Conservation (phyloP, 805 yeast species). For the Wickerhamiella allomyrinae region DNA sequence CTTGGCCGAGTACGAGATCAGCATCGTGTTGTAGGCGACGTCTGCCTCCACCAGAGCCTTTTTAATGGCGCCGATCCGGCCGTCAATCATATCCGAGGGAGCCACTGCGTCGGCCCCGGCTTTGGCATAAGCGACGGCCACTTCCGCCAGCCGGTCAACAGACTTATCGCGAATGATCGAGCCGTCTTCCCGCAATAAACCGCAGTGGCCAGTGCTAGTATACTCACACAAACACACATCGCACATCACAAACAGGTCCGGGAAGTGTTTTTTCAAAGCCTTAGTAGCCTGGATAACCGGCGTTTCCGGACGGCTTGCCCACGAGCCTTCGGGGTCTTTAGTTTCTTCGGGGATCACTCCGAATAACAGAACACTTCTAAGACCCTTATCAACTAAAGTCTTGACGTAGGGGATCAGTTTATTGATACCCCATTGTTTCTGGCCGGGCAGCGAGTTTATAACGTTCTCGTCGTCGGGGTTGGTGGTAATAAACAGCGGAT, state of each 20-base stretch:
- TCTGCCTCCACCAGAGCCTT: constrained; percentile 65
- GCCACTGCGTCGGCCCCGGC: constrained; percentile 96
- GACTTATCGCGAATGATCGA: constrained; percentile 58
- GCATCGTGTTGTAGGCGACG: constrained; percentile 74
- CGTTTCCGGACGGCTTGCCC: constrained; percentile 93
- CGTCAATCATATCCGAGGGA: constrained; percentile 97
- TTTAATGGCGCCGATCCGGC: constrained; percentile 80
- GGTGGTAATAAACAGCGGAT: constrained; percentile 79
- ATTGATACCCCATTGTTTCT: constrained; percentile 74
- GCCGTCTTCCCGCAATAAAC: constrained; percentile 78
- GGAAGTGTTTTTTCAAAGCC: constrained; percentile 49
- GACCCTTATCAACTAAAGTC: constrained; percentile 62
- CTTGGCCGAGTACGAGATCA: constrained; percentile 90
- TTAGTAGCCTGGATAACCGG: constrained; percentile 79
- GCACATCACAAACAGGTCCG: constrained; percentile 74
- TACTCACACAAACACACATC: constrained; percentile 96
- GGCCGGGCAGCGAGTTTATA: constrained; percentile 74
- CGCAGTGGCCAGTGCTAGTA: constrained; percentile 97
- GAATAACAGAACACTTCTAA: constrained; percentile 73
- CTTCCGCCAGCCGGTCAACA: constrained; percentile 77
- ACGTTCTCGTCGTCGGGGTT: constrained; percentile 60
- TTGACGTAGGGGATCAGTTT: constrained; percentile 59
- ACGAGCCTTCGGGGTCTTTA: constrained; percentile 71
- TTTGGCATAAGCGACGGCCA: constrained; percentile 84
- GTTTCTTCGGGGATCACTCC: constrained; percentile 68